phyloP scores from a whole-genome alignment of 768 basidiomycete species.

The Russula dissimulans region DNA sequence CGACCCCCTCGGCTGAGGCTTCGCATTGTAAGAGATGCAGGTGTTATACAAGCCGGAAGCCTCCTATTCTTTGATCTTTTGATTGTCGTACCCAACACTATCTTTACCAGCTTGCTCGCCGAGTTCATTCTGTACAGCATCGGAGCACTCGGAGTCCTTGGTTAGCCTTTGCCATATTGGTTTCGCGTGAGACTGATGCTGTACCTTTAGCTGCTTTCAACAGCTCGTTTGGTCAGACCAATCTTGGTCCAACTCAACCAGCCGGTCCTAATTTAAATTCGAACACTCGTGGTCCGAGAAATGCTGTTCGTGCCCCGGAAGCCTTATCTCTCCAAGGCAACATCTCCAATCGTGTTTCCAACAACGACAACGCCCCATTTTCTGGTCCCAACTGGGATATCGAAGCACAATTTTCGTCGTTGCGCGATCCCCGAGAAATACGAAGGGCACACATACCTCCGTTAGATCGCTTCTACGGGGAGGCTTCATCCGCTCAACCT shows the following conservation, averaged over 20 bases:
- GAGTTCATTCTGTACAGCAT: conserved; percentile 37
- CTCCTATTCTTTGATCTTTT: conserved; percentile 37
- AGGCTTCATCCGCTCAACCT: background rate
- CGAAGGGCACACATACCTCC: background rate
- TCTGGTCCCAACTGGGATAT: background rate
- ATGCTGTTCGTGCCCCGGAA: background rate
- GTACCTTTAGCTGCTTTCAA: conserved; percentile 20
- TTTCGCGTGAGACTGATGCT: background rate
- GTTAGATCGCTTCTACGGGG: background rate
- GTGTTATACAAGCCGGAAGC: conserved; percentile 29
- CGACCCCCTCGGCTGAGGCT: conserved; percentile 22
- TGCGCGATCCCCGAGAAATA: background rate
- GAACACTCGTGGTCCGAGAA: background rate
- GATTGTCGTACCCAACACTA: conserved; percentile 31
- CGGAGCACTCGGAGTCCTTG: conserved; percentile 33
- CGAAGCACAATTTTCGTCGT: background rate
- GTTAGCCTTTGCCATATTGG: conserved; percentile 25
- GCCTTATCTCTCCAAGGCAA: background rate
- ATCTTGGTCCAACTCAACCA: background rate
- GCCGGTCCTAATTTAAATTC: background rate
- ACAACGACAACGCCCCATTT: background rate
- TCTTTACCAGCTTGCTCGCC: conserved; percentile 29
- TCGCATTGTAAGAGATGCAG: conserved; percentile 24
- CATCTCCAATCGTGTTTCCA: background rate
- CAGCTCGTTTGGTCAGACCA: background rate